Percentiles rank a stretch among this genome's conserved stretches.
These are phyloP conservation scores for Petunia axillaris DNA, from an alignment of 257 asterid species.

Conservation along the genomic window DNA sequence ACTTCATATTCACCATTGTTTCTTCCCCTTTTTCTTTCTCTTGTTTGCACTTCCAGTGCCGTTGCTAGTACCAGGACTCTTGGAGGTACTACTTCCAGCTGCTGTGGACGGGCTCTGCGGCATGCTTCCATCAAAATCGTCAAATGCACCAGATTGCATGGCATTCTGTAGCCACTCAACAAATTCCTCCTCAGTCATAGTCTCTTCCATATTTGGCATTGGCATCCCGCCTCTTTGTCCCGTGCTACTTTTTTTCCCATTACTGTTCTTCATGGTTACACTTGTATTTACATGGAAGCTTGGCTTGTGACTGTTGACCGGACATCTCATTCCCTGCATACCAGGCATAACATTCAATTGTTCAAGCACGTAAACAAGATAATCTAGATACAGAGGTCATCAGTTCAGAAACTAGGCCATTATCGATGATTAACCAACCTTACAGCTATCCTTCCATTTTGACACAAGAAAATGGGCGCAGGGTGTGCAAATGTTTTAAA, in stretches of 20 bases:
- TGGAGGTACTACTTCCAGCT: constrained; percentile 42
- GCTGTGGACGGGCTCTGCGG: constrained; percentile 47
- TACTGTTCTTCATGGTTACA: constrained; percentile 55
- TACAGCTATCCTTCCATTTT: constrained; percentile 25
- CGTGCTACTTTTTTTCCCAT: constrained; percentile 53
- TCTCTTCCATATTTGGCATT: constrained; percentile 62
- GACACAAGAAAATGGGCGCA: not conserved
- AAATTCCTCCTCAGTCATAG: constrained; percentile 87
- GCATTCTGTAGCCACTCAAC: constrained; percentile 87
- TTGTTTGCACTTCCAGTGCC: constrained; percentile 48
- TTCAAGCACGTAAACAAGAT: not conserved
- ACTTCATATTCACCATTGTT: constrained; percentile 47
- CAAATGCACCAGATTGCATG: constrained; percentile 69
- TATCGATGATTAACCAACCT: constrained; percentile 14
- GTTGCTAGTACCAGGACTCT: constrained; percentile 40
- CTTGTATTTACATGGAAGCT: constrained; percentile 86
- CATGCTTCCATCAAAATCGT: constrained; percentile 44
- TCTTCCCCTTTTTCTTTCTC: constrained; percentile 89
- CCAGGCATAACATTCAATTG: constrained; percentile 13
- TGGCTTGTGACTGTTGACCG: constrained; percentile 85
- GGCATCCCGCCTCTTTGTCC: constrained; percentile 67
- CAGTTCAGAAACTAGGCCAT: not conserved
- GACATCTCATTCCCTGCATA: constrained; percentile 87
- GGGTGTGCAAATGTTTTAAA: not conserved
- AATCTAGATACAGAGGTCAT: not conserved